Conservation (phyloP, 441 rosid species). For the Syzygium syzygioides region DNA sequence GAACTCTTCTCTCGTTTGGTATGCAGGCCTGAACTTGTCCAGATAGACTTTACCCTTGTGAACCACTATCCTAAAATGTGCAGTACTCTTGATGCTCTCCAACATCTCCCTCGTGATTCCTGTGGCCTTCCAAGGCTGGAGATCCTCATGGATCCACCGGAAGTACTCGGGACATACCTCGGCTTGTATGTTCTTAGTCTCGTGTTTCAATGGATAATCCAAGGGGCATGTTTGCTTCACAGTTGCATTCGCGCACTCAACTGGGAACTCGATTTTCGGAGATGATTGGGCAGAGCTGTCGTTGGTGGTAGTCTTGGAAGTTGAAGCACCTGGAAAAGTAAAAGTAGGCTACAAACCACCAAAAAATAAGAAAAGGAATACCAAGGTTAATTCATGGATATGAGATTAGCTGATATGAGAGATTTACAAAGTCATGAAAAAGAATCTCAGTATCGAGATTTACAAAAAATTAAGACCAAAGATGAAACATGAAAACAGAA, state of each 20-base stretch:
- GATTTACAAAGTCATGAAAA: not conserved
- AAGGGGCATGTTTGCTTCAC: not conserved
- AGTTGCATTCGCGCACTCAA: not conserved
- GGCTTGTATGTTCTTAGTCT: not conserved
- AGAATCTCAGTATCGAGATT: not conserved
- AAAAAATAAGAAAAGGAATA: not conserved
- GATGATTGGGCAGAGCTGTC: not conserved
- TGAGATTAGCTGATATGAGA: not conserved
- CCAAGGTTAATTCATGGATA: not conserved
- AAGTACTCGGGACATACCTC: constrained; percentile 27
- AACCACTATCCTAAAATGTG: constrained; percentile 58
- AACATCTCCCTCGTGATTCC: constrained; percentile 75
- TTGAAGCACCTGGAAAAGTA: not conserved
- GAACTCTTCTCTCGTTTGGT: constrained; percentile 56
- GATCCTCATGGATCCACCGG: constrained; percentile 83
- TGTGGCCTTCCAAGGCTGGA: constrained; percentile 59
- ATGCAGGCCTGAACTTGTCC: constrained; percentile 42
- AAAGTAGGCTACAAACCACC: not conserved
- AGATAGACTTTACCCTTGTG: constrained; percentile 44
- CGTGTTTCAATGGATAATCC: not conserved
- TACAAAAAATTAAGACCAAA: not conserved
- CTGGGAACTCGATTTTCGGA: not conserved
- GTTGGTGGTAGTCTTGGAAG: not conserved
- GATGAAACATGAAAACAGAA: not conserved
- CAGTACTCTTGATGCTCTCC: constrained; percentile 39